phyloP scores from a whole-genome alignment of 2,329 filamentous ascomycete genomes.

The Colletotrichum somersetense region DNA sequence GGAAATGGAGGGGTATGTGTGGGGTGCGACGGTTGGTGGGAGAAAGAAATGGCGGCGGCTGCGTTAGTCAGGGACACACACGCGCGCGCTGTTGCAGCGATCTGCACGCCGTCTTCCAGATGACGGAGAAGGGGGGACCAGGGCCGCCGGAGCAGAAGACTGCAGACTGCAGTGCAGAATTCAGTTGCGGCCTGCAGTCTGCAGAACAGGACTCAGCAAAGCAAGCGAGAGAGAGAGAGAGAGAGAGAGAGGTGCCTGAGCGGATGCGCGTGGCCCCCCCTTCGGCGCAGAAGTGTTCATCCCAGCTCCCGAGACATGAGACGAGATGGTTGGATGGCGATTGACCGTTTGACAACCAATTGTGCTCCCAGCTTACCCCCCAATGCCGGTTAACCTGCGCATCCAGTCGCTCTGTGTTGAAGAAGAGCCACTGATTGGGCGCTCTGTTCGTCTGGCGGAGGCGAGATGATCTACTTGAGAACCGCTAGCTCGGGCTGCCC shows the following conservation, averaged over 20 bases:
- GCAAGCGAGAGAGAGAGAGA: not conserved
- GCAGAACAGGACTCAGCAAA: not conserved
- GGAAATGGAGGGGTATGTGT: not conserved
- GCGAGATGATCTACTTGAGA: constrained; percentile 35
- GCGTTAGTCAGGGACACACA: constrained; percentile 15
- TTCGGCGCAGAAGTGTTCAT: not conserved
- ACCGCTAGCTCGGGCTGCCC: constrained; percentile 35
- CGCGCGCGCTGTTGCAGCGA: not conserved
- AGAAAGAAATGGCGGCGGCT: constrained; percentile 5
- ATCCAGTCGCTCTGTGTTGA: not conserved
- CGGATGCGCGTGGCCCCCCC: not conserved
- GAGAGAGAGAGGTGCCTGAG: not conserved
- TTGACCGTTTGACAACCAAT: not conserved
- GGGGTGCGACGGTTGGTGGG: not conserved
- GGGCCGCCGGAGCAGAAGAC: not conserved
- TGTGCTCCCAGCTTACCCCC: not conserved
- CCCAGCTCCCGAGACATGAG: not conserved
- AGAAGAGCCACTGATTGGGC: constrained; percentile 22
- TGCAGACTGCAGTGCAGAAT: not conserved
- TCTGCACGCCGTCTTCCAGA: not conserved
- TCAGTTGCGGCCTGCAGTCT: not conserved
- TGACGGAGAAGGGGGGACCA: constrained; percentile 1
- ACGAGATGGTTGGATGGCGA: constrained; percentile 1
- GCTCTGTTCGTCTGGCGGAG: constrained; percentile 9
- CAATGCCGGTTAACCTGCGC: not conserved